These are phyloP conservation scores for Pachysandra terminalis DNA, from an alignment of 164 flowering plant species.

Conservation along the genomic window DNA sequence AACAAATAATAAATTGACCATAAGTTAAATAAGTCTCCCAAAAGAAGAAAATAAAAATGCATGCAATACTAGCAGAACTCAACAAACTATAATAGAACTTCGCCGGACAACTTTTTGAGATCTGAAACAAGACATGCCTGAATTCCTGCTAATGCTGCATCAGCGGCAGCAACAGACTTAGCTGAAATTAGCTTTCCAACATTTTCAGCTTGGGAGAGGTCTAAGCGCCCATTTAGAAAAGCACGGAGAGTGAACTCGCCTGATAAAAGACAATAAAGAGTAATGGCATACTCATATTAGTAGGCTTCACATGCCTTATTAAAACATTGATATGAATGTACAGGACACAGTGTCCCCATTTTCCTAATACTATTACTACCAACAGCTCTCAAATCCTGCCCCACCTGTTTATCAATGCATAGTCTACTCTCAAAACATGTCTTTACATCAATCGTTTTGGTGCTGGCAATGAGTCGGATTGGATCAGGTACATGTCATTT, in stretches of 20 bases:
- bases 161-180: conserved; percentile 83
- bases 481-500: too few species aligned
- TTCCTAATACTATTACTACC: too few species aligned
- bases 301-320: too few species aligned
- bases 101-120: not conserved
- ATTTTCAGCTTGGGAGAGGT: conserved; percentile 95
- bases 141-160: conserved; percentile 91
- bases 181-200: conserved; percentile 76
- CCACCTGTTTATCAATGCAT: too few species aligned
- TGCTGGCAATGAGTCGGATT: too few species aligned
- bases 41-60: too few species aligned
- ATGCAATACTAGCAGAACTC: not conserved
- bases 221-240: conserved; percentile 94
- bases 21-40: not conserved
- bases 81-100: not conserved
- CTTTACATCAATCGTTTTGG: too few species aligned
- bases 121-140: conserved; percentile 45
- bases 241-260: conserved; percentile 98
- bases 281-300: too few species aligned
- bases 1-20: not conserved
- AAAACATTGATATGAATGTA: too few species aligned
- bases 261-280: conserved; percentile 17
- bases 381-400: too few species aligned
- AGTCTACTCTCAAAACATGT: too few species aligned
- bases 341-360: too few species aligned